phyloP scores from a whole-genome alignment of 345 rosid genomes.

The Hypericum perforatum region DNA sequence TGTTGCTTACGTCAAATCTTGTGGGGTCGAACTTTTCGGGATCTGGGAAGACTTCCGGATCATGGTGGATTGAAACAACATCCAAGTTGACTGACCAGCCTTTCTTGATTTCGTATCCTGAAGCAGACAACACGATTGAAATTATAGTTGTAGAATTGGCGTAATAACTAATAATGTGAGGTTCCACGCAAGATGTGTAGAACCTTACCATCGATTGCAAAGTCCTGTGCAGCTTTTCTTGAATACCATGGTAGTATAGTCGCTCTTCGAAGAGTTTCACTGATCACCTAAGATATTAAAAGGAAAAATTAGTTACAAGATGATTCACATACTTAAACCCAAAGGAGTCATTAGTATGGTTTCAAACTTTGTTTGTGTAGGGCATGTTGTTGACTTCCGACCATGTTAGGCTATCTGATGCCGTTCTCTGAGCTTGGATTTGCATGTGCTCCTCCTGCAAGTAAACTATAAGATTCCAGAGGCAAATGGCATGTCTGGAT shows the following conservation, averaged over 20 bases:
- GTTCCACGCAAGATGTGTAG: not conserved
- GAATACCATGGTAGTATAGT: slow-evolving; percentile 58
- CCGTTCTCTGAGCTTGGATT: slow-evolving; percentile 30
- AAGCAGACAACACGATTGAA: not conserved
- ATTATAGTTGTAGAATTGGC: not conserved
- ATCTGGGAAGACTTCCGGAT: slow-evolving; percentile 33
- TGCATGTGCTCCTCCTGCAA: slow-evolving; percentile 44
- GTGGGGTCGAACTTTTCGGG: slow-evolving; percentile 43
- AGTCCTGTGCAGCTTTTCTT: slow-evolving; percentile 55
- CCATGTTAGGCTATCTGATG: slow-evolving; percentile 35
- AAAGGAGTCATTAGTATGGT: not conserved
- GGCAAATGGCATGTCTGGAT: no score
- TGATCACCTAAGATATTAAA: slow-evolving; percentile 31
- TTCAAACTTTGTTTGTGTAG: slow-evolving; percentile 42
- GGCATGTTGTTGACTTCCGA: slow-evolving; percentile 52
- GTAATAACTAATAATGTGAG: not conserved
- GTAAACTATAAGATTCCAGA: slow-evolving; percentile 4
- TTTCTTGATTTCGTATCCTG: slow-evolving; percentile 44
- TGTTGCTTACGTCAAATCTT: slow-evolving; percentile 40
- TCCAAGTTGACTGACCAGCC: slow-evolving; percentile 66
- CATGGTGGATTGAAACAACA: slow-evolving; percentile 60
- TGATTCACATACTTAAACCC: no score
- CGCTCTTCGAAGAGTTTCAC: slow-evolving; percentile 51
- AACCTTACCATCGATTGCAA: slow-evolving; percentile 43
- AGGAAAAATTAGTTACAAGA: no score